A percentile compares a stretch with the other conserved stretches of the same genome.
phyloP scores from a whole-genome alignment of 1,284 basidiomycete genomes.

The Moesziomyces sp. region DNA sequence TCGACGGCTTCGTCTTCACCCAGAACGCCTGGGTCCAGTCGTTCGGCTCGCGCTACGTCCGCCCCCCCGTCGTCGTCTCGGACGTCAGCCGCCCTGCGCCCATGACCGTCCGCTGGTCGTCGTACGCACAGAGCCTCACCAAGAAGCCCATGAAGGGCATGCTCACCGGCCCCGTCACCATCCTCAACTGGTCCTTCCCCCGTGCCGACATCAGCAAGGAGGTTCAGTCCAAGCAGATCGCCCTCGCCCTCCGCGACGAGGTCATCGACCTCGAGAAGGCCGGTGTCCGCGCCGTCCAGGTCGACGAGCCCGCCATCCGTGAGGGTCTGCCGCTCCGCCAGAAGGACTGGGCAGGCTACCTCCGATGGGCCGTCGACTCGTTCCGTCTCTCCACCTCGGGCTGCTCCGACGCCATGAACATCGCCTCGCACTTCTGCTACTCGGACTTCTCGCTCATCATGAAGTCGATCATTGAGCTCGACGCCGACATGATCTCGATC shows the following conservation, averaged over 20 bases:
- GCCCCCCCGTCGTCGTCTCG: conserved; percentile 97
- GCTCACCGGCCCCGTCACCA: conserved; percentile 80
- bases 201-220: conserved; percentile 97
- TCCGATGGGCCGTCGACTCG: conserved; percentile 67
- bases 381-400: conserved; percentile 66
- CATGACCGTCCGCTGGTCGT: conserved; percentile 97
- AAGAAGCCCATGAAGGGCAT: conserved; percentile 99
- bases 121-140: conserved; percentile 94
- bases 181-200: conserved; percentile 99
- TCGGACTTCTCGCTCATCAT: conserved; percentile 92
- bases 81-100: conserved; percentile 93
- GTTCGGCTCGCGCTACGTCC: conserved; percentile 88
- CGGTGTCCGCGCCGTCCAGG: conserved; percentile 97
- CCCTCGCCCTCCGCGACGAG: conserved; percentile 97
- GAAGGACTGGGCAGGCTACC: conserved; percentile 65
- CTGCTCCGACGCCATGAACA: conserved; percentile 65
- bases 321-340: conserved; percentile 76
- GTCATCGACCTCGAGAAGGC: conserved; percentile 97
- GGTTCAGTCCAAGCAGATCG: conserved; percentile 97
- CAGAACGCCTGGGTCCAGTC: conserved; percentile 99
- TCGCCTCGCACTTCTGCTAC: conserved; percentile 68
- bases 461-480: conserved; percentile 94
- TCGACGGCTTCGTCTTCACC: conserved; percentile 95
- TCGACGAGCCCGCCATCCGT: conserved; percentile 99
- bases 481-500: conserved; percentile 99